Percentiles rank a stretch among this genome's conserved stretches.
Evolutionary conservation across 1,284 basidiomycete genomes (phyloP).

Genomic region (Amylostereum areolatum): DNA sequence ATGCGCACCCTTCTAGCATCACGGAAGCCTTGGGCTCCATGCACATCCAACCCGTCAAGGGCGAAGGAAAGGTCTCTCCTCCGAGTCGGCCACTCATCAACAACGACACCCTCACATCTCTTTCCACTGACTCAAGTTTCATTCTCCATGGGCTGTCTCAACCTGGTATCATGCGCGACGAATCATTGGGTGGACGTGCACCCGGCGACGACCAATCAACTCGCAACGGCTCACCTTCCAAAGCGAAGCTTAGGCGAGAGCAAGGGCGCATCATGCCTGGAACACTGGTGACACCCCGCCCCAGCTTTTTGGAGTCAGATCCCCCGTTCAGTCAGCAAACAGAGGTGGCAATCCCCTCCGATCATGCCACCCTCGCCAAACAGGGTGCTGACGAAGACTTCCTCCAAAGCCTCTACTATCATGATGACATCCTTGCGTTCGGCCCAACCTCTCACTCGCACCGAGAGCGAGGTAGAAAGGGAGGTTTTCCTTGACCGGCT

Average conservation of each 20-base stretch:
- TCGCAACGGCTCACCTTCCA: slow-evolving; percentile 5
- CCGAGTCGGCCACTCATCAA: neutral
- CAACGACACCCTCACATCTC: slow-evolving; percentile 27
- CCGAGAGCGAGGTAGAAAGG: slow-evolving; percentile 48
- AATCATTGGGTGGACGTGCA: slow-evolving; percentile 15
- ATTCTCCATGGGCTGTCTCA: slow-evolving; percentile 29
- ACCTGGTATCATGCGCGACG: slow-evolving; percentile 27
- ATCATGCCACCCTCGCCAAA: neutral
- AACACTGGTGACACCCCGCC: slow-evolving; percentile 40
- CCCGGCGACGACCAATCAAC: slow-evolving; percentile 2
- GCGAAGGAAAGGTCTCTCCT: neutral
- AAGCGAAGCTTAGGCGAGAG: slow-evolving; percentile 11
- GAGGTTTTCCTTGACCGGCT: slow-evolving; percentile 42
- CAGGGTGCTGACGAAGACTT: slow-evolving; percentile 5
- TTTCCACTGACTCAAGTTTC: slow-evolving; percentile 30
- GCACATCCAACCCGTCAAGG: slow-evolving; percentile 3
- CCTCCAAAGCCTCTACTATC: neutral
- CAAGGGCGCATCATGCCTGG: slow-evolving; percentile 43
- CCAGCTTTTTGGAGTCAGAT: slow-evolving; percentile 30
- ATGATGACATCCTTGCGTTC: too few species aligned
- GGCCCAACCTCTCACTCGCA: slow-evolving; percentile 28
- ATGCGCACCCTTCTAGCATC: slow-evolving; percentile 2
- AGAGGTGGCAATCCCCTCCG: neutral
- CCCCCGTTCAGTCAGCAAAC: slow-evolving; percentile 11
- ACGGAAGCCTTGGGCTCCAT: slow-evolving; percentile 7